Percentiles rank a stretch among this genome's conserved stretches.
Evolutionary conservation across 176 grass and related monocot genomes (phyloP).

Genomic region (Phoenix dactylifera): DNA sequence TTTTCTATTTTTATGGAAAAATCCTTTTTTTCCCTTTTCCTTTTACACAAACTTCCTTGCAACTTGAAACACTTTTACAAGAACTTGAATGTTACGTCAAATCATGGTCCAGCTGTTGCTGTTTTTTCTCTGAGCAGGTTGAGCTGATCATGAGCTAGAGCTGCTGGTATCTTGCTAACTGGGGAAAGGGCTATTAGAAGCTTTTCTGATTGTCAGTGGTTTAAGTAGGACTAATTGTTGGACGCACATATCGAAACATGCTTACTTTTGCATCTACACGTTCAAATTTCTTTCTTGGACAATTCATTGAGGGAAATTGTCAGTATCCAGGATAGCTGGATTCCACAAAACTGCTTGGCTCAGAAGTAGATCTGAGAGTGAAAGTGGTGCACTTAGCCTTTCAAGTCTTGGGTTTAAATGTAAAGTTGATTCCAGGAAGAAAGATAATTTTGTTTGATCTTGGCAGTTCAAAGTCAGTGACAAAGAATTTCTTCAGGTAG

Average conservation of each 20-base stretch:
- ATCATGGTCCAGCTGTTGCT: too few relatives aligned
- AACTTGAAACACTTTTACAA: too few relatives aligned
- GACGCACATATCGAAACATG: conserved; percentile 49
- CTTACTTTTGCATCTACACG: conserved; percentile 55
- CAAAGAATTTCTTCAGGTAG: conserved; percentile 23
- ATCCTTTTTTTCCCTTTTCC: too few relatives aligned
- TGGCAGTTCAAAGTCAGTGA: conserved; percentile 22
- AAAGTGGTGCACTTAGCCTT: conserved; percentile 32
- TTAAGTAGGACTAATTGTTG: conserved; percentile 39
- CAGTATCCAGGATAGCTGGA: conserved; percentile 19
- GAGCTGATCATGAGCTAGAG: too few relatives aligned
- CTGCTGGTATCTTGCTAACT: too few relatives aligned
- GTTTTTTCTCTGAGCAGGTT: too few relatives aligned
- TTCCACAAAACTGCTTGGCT: conserved; percentile 35
- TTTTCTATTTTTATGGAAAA: too few relatives aligned
- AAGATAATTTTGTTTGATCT: conserved; percentile 31
- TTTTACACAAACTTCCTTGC: too few relatives aligned
- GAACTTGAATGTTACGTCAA: too few relatives aligned
- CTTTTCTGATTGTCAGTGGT: too few relatives aligned
- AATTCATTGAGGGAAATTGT: conserved; percentile 41
- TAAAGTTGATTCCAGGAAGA: conserved; percentile 26
- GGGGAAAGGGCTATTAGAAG: too few relatives aligned
- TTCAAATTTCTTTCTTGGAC: conserved; percentile 48
- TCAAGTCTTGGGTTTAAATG: conserved; percentile 41
- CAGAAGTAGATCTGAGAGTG: conserved; percentile 18